A percentile compares a stretch with the other conserved stretches of the same genome.
These are phyloP conservation scores for Hyaloperonospora arabidopsidis DNA, from an alignment of 352 stramenopile genomes.

Conservation along the genomic window DNA sequence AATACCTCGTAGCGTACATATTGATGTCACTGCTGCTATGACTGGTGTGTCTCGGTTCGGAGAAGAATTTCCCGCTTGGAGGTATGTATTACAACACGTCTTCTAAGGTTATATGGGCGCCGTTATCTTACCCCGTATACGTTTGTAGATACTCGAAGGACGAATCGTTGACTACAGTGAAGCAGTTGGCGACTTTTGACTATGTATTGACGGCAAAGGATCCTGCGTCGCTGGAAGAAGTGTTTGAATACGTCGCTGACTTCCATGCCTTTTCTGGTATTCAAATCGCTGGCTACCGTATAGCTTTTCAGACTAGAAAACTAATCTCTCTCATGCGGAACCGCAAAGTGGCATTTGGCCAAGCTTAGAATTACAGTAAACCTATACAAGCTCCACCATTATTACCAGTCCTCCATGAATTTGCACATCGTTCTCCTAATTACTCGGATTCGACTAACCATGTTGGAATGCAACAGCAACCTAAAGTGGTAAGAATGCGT, in stretches of 20 bases:
- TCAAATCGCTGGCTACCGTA: conserved; percentile 22
- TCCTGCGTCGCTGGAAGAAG: conserved; percentile 22
- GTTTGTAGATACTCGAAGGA: conserved; percentile 68
- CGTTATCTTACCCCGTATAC: neutral
- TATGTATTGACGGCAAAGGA: conserved; percentile 53
- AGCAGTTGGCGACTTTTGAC: conserved; percentile 46
- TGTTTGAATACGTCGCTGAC: conserved; percentile 42
- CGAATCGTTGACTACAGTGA: conserved; percentile 40
- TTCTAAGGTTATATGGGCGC: neutral
- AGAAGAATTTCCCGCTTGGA: conserved; percentile 71
- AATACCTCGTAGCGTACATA: conserved; percentile 60
- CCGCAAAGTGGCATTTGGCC: conserved; percentile 6
- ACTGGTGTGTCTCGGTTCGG: conserved; percentile 89
- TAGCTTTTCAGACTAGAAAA: conserved; percentile 44
- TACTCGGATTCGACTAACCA: too few species aligned
- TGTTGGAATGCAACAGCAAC: too few species aligned
- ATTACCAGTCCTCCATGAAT: too few species aligned
- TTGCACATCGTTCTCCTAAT: too few species aligned
- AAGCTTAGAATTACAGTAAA: neutral
- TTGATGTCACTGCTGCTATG: conserved; percentile 92
- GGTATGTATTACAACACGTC: conserved; percentile 24
- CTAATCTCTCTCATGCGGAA: conserved; percentile 57
- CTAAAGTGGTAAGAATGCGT: too few species aligned
- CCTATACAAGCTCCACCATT: too few species aligned
- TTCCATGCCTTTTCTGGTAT: conserved; percentile 50